Conservation (phyloP, 2,329 filamentous ascomycete genomes). For the Colletotrichum echinochloae region DNA sequence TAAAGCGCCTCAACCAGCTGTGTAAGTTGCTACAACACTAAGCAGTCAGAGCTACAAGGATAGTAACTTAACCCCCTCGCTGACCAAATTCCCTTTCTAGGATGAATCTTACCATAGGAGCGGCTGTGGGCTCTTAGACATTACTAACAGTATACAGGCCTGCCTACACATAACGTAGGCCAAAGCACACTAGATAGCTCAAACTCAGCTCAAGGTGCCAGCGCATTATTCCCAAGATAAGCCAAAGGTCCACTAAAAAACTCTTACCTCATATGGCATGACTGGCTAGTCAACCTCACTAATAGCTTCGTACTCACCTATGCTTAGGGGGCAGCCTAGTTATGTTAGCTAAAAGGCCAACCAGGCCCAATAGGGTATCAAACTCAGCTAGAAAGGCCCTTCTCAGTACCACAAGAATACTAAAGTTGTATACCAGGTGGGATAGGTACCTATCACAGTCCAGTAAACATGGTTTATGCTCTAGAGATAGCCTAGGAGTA, state of each 20-base stretch:
- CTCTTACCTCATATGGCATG: not conserved
- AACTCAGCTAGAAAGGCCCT: not conserved
- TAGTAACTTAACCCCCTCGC: not conserved
- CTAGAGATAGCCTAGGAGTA: not conserved
- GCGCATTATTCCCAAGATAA: constrained; percentile 1
- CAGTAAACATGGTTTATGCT: not conserved
- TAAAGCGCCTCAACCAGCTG: not conserved
- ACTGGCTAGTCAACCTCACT: not conserved
- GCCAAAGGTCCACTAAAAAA: not conserved
- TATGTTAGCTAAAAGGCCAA: not conserved
- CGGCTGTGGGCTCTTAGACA: not conserved
- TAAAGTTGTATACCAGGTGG: not conserved
- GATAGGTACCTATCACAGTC: not conserved
- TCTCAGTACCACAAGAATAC: not conserved
- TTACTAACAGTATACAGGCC: constrained; percentile 6
- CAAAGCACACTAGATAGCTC: too few relatives aligned
- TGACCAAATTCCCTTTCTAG: not conserved
- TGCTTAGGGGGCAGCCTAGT: constrained; percentile 2
- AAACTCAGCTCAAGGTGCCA: too few relatives aligned
- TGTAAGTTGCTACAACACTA: not conserved
- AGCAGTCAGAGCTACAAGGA: not conserved
- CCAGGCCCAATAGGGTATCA: not conserved
- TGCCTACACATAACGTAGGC: too few relatives aligned
- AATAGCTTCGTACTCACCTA: not conserved
- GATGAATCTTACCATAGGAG: not conserved